Percentiles rank a stretch among this genome's conserved stretches.
These are phyloP conservation scores for Aspergillus floridensis DNA, from an alignment of 2,329 filamentous ascomycete species.

Conservation along the genomic window DNA sequence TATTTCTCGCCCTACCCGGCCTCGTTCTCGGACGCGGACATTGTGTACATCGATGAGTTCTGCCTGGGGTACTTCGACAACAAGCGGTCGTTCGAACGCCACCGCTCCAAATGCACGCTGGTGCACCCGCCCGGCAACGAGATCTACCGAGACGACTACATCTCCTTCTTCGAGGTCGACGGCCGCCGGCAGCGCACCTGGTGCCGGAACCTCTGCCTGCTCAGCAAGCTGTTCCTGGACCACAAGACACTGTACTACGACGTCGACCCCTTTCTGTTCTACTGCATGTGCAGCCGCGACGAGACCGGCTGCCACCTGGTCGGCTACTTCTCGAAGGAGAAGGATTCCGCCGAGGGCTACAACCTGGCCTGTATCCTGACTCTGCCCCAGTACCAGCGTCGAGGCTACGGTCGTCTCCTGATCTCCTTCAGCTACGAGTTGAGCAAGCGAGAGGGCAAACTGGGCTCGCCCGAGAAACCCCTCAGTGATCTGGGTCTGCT, in stretches of 20 bases:
- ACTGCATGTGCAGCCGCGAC: slow-evolving; percentile 93
- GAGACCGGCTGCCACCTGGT: slow-evolving; percentile 92
- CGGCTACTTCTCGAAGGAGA: slow-evolving; percentile 99
- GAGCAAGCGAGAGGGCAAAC: slow-evolving; percentile 89
- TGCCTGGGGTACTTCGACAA: slow-evolving; percentile 89
- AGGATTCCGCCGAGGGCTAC: slow-evolving; percentile 93
- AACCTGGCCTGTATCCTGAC: slow-evolving; percentile 98
- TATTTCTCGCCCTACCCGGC: slow-evolving; percentile 98
- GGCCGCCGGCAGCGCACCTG: slow-evolving; percentile 97
- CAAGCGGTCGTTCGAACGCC: slow-evolving; percentile 75
- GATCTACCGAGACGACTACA: slow-evolving; percentile 86
- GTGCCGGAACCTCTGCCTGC: slow-evolving; percentile 92
- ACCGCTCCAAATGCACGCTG: slow-evolving; percentile 84
- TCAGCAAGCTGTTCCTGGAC: slow-evolving; percentile 96
- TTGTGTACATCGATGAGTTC: slow-evolving; percentile 96
- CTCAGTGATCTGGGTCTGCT: slow-evolving; percentile 89
- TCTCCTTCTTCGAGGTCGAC: slow-evolving; percentile 97
- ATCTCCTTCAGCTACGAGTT: slow-evolving; percentile 98
- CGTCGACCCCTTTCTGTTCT: slow-evolving; percentile 94
- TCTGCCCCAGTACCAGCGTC: slow-evolving; percentile 90
- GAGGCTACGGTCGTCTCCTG: slow-evolving; percentile 86
- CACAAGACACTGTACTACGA: slow-evolving; percentile 99
- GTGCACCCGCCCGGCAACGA: slow-evolving; percentile 95
- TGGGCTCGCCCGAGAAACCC: slow-evolving; percentile 95
- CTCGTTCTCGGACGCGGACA: slow-evolving; percentile 79